Percentiles rank a stretch among this genome's conserved stretches.
Conservation (phyloP, 78 protist species). For the Dictyostelium firmibasis region DNA sequence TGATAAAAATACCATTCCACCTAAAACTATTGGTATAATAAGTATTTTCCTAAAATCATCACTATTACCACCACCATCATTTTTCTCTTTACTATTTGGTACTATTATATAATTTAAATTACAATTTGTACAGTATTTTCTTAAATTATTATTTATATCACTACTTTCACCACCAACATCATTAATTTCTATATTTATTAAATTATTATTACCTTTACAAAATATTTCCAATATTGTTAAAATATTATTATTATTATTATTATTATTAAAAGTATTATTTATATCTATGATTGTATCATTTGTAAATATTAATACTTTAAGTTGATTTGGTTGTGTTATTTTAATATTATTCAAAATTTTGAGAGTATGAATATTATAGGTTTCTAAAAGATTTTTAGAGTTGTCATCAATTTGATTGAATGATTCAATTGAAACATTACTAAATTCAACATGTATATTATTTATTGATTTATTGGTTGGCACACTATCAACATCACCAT, state of each 20-base stretch:
- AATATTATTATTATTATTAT: neutral
- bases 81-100: neutral
- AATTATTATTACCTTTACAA: neutral
- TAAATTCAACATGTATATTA: neutral
- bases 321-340: neutral
- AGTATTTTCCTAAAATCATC: neutral
- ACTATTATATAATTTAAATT: neutral
- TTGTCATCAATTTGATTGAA: neutral
- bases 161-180: neutral
- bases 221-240: neutral
- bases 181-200: neutral
- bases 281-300: neutral
- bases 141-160: neutral
- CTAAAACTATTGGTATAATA: neutral
- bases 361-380: neutral
- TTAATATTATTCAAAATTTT: neutral
- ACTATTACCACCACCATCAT: too few relatives aligned
- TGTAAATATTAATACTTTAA: neutral
- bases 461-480: neutral
- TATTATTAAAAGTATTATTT: neutral
- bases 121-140: neutral
- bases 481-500: neutral
- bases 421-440: neutral
- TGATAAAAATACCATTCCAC: neutral
- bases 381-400: neutral